phyloP scores from a whole-genome alignment of 306 rosid species.

The Prinsepia uniflora region DNA sequence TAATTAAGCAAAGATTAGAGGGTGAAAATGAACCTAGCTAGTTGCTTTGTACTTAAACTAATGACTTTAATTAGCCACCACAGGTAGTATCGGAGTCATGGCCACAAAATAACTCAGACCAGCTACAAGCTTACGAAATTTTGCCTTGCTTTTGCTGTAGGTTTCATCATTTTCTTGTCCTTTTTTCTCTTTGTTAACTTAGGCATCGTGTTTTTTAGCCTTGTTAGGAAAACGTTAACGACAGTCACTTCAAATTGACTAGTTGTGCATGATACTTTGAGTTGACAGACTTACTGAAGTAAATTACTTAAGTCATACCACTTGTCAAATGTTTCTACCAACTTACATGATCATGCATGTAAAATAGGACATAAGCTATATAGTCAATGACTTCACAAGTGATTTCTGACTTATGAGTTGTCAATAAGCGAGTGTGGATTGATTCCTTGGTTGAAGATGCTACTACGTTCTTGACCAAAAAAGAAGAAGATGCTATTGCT shows the following conservation, averaged over 20 bases:
- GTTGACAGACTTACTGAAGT: no score
- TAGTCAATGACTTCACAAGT: no score
- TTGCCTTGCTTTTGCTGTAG: neutral
- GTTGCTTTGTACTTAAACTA: no score
- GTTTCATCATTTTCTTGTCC: neutral
- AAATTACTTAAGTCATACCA: no score
- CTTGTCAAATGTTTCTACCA: no score
- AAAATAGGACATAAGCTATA: neutral
- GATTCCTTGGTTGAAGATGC: no score
- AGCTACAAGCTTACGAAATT: neutral
- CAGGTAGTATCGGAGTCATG: neutral
- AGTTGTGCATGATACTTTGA: no score
- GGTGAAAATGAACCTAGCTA: neutral
- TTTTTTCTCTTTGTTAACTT: neutral
- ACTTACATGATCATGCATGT: neutral
- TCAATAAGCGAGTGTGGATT: no score
- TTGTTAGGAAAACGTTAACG: neutral
- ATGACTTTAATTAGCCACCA: neutral
- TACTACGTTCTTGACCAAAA: no score
- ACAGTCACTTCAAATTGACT: no score
- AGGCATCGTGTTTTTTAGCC: neutral
- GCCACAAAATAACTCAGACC: neutral
- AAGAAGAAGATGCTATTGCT: no score
- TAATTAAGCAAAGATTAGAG: constrained; percentile 9
- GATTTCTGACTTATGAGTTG: no score